These are phyloP conservation scores for Venturiaceae sp. DNA, from an alignment of 2,329 filamentous ascomycete species.

Conservation along the genomic window DNA sequence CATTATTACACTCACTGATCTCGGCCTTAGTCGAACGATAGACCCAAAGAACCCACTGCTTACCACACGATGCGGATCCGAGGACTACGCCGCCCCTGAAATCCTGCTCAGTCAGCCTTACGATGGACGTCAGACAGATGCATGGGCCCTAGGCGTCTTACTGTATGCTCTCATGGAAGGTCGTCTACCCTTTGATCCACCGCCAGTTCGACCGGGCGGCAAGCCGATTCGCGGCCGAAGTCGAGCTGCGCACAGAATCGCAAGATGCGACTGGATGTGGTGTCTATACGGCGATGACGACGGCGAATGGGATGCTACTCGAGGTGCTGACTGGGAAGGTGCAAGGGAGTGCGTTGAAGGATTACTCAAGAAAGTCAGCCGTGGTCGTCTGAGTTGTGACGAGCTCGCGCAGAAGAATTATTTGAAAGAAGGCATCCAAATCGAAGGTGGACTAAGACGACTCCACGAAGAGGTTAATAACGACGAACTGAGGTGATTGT, in stretches of 20 bases:
- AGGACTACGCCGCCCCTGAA: slow-evolving; percentile 95
- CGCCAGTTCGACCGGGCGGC: slow-evolving; percentile 67
- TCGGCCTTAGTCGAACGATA: slow-evolving; percentile 81
- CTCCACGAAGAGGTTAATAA: slow-evolving; percentile 1
- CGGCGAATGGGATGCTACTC: slow-evolving; percentile 71
- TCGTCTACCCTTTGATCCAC: slow-evolving; percentile 85
- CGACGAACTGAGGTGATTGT: not conserved
- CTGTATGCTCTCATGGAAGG: slow-evolving; percentile 90
- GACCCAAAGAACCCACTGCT: slow-evolving; percentile 74
- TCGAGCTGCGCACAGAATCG: slow-evolving; percentile 86
- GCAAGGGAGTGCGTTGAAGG: slow-evolving; percentile 77
- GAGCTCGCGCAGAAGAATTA: slow-evolving; percentile 65
- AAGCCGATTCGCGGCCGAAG: slow-evolving; percentile 37
- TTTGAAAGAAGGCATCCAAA: slow-evolving; percentile 64
- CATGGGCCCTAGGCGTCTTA: slow-evolving; percentile 89
- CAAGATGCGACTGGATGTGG: slow-evolving; percentile 93
- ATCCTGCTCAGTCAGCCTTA: slow-evolving; percentile 93
- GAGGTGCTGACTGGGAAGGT: slow-evolving; percentile 59
- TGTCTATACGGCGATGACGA: slow-evolving; percentile 74
- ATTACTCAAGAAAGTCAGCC: slow-evolving; percentile 71
- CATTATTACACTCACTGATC: slow-evolving; percentile 79
- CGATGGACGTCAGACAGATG: slow-evolving; percentile 83
- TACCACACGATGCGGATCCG: slow-evolving; percentile 88
- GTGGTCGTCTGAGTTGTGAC: slow-evolving; percentile 61
- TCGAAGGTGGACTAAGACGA: slow-evolving; percentile 46